Evolutionary conservation across 768 basidiomycete genomes (phyloP).

Genomic region (Agrocybe chaxingu): DNA sequence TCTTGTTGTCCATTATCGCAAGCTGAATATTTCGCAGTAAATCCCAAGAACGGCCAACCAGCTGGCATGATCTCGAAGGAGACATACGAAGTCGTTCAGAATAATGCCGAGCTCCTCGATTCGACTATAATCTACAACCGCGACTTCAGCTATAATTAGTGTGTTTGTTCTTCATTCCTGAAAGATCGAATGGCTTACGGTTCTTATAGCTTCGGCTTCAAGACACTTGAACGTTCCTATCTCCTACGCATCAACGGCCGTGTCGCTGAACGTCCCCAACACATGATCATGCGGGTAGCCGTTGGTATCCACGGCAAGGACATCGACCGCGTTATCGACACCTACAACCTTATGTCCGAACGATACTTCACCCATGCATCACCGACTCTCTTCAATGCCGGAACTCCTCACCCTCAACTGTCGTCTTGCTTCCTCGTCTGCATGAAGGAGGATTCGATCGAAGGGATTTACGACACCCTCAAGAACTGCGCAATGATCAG

Average conservation of each 20-base stretch:
- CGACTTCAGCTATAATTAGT: slow-evolving; percentile 98
- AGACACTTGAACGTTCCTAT: slow-evolving; percentile 97
- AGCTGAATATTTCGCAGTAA: slow-evolving; percentile 49
- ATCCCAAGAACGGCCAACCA: slow-evolving; percentile 88
- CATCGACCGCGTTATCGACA: slow-evolving; percentile 86
- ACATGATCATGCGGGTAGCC: slow-evolving; percentile 99
- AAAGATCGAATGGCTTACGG: not conserved
- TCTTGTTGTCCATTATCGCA: not conserved
- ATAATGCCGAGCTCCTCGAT: slow-evolving; percentile 79
- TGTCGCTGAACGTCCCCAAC: slow-evolving; percentile 96
- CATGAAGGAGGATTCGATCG: slow-evolving; percentile 99
- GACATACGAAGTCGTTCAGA: slow-evolving; percentile 78
- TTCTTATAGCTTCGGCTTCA: slow-evolving; percentile 88
- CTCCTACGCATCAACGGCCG: slow-evolving; percentile 91
- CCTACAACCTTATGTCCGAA: slow-evolving; percentile 95
- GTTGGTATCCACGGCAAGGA: slow-evolving; percentile 94
- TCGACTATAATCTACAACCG: slow-evolving; percentile 97
- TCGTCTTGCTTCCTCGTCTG: slow-evolving; percentile 96
- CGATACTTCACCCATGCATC: slow-evolving; percentile 98
- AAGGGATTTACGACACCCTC: slow-evolving; percentile 98
- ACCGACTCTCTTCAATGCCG: slow-evolving; percentile 97
- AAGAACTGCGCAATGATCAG: slow-evolving; percentile 99
- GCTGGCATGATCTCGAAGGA: slow-evolving; percentile 91
- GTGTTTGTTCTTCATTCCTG: slow-evolving; percentile 21
- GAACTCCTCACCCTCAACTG: slow-evolving; percentile 93